phyloP scores from a whole-genome alignment of 495 filamentous ascomycete genomes.

The Penicillium daleae region DNA sequence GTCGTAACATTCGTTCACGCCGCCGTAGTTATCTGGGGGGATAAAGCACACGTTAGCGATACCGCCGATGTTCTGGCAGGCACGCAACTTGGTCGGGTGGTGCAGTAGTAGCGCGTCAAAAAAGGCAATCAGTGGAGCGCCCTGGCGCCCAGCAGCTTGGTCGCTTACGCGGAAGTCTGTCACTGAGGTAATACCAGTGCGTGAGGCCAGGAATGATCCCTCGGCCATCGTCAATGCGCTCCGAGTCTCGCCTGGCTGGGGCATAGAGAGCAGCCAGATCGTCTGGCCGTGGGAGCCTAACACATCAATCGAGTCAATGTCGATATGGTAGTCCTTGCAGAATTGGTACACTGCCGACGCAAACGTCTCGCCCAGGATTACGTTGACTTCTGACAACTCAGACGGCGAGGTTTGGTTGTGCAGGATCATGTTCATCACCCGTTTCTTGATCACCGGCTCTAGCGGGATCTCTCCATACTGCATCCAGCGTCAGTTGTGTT shows the following conservation, averaged over 20 bases:
- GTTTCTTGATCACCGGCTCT: constrained; percentile 56
- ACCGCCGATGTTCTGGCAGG: constrained; percentile 63
- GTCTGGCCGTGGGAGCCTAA: constrained; percentile 63
- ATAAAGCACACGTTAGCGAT: constrained; percentile 65
- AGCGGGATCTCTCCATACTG: constrained; percentile 51
- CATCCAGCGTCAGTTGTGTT: no score
- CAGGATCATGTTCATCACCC: constrained; percentile 59
- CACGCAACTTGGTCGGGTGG: constrained; percentile 58
- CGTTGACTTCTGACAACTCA: constrained; percentile 57
- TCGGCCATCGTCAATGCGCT: constrained; percentile 53
- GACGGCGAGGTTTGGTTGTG: constrained; percentile 55
- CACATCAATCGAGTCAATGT: constrained; percentile 53
- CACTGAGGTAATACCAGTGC: constrained; percentile 49
- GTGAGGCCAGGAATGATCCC: constrained; percentile 47
- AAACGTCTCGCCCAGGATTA: constrained; percentile 56
- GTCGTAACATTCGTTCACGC: constrained; percentile 53
- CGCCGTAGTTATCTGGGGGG: constrained; percentile 53
- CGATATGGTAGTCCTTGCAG: constrained; percentile 47
- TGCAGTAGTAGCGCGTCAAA: constrained; percentile 57
- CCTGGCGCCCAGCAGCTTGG: constrained; percentile 50
- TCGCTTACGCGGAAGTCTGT: constrained; percentile 51
- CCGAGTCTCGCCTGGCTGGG: constrained; percentile 49
- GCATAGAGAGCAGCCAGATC: constrained; percentile 61
- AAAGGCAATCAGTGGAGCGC: constrained; percentile 50
- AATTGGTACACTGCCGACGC: constrained; percentile 52